Base-by-base conservation (phyloP, 345 rosid species). In the Pistacia vera region DNA sequence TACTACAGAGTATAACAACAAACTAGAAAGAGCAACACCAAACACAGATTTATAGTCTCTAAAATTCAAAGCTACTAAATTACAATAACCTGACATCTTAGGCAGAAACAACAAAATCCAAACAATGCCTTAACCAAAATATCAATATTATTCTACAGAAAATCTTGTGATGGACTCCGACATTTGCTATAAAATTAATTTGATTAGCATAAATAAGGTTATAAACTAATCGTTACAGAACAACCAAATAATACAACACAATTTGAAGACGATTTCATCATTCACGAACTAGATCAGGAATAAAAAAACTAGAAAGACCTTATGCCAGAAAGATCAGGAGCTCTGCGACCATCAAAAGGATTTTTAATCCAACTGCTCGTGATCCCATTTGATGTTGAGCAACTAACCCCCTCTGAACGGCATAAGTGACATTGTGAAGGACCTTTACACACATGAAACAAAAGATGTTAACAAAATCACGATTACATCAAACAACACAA, bases 311-410 rank as follows among this genome's bases (percentile, higher is more conserved):
- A 71, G 12, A 17, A 20, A 28, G 68, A 89, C 97, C 97, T 89
- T 71, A 79, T 78, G 78, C 85, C 82, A 78, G 85, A 74, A 80
- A 77, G 74, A 78, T 84, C 90, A 52, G 81, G 71, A 75, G 81
- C 63, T 86, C 79, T 84, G 81, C 66, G 84, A 62, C 83, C 86
- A 62, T 89, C 95, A 79, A 83, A 80, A 7, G 86, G 72, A 75
- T 83, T 86, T 71, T 81, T 91, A 52, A 86, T 76, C 88, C 86
- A 73, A 68, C 74, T 65, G 65, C 75, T 71, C 71, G 78, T 66
- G 73, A 86, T 80, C 75, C 90, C 90, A 83, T 75, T 78, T 54
- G 93, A 83, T n/a, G 90, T 80, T 57, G 91, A 87, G 80, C 93
- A 87, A 63, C 74, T 79, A 72, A 81, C 62, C 6, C 83, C 93